Base-by-base conservation (phyloP, 495 filamentous ascomycete species). In the Podospora pseudopauciseta region DNA sequence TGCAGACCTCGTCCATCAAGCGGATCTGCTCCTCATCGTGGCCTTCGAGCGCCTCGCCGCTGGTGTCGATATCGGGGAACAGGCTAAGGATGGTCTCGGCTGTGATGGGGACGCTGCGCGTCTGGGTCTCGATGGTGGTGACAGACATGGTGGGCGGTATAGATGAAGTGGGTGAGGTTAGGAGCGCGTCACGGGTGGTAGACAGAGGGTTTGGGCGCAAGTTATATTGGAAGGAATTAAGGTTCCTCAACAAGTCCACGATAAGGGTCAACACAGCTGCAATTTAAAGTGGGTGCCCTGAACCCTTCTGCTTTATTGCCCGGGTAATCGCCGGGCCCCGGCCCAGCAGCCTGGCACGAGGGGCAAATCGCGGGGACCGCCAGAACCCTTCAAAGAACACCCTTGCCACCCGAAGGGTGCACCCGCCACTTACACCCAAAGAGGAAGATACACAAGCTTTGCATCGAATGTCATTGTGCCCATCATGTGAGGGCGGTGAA, bases 1-100 rank as follows among this genome's bases (percentile, higher is more conserved):
- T 99, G 84, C 95, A 99, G 7, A 99, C 91, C 80, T 99, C 95
- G 68, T 99, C 96, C 95, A 99, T 99, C 72, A 99, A 81, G 30
- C 94, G 90, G 69, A 97, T 94, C 79, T 99, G 95, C 79, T 97
- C 94, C 75, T 92, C 95, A 82, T 99, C 94, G 84, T 98, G 96
- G 59, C 95, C 95, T 64, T 88, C 88, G 65, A 93, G 83, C 65
- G 80, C 82, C 56, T 92, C 83, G 57, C 94, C 88, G 66, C 86
- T 89, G n/a, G 92, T 93, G 80, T 97, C 92, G 76, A 99, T 96
- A 68, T 98, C 95, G 32, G 95, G 94, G 79, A 99, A 98, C 53
- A 98, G 86, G 56, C 87, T 89, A 68, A 95, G 85, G 63, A 98
- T 90, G 69, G 91, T 94, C 63, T 94, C 88, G 9, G 93, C 93